A percentile compares a stretch with the other conserved stretches of the same genome.
phyloP scores from a whole-genome alignment of 768 basidiomycete genomes.

The Zangia roseola region DNA sequence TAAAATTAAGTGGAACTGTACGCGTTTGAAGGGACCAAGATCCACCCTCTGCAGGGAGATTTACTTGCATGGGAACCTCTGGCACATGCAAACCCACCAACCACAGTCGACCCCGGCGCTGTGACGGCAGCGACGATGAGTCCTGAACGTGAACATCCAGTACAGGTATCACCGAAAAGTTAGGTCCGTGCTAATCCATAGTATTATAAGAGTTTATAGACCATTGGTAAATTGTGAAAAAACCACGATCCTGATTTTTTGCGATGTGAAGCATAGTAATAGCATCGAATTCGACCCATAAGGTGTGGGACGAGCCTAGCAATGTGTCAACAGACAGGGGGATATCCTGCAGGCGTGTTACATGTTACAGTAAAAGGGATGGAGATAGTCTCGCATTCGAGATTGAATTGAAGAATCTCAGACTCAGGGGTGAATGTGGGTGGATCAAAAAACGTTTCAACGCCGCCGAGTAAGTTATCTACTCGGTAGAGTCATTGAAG shows the following conservation, averaged over 20 bases:
- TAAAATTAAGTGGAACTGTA: not conserved
- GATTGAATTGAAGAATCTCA: slow-evolving; percentile 23
- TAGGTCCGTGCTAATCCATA: no score
- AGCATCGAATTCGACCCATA: not conserved
- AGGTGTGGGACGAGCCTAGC: not conserved
- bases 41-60: not conserved
- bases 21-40: not conserved
- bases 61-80: not conserved
- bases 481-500: slow-evolving; percentile 8
- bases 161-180: no score
- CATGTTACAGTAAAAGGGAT: slow-evolving; percentile 15
- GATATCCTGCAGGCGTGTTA: slow-evolving; percentile 10
- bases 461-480: slow-evolving; percentile 11
- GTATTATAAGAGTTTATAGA: no score
- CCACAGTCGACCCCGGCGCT: slow-evolving; percentile 1
- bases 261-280: no score
- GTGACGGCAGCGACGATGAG: not conserved
- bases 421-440: slow-evolving; percentile 22
- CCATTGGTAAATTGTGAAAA: no score
- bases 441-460: slow-evolving; percentile 29
- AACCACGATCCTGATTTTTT: no score
- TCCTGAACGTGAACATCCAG: no score
- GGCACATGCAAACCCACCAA: slow-evolving; percentile 1
- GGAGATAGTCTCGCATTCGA: slow-evolving; percentile 19
- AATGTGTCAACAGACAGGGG: slow-evolving; percentile 2